A percentile compares a stretch with the other conserved stretches of the same genome.
Conservation (phyloP, 2,329 filamentous ascomycete genomes). For the Stylonectria norvegica region DNA sequence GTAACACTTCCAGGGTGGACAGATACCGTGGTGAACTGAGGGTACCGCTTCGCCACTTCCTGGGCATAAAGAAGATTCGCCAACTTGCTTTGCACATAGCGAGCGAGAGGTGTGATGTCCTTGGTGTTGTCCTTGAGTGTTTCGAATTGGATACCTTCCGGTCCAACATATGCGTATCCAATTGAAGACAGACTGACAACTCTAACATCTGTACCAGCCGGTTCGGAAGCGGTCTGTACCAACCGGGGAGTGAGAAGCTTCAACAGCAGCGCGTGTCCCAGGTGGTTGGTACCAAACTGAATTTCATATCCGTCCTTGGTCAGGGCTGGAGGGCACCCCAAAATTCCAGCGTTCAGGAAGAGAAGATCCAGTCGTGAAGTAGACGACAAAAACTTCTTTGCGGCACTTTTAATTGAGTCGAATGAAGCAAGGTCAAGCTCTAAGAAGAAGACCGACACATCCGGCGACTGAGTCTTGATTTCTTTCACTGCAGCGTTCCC, state of each 20-base stretch:
- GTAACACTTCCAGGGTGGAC: slow-evolving; percentile 29
- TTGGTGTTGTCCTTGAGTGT: slow-evolving; percentile 17
- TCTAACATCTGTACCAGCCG: slow-evolving; percentile 25
- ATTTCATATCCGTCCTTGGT: slow-evolving; percentile 47
- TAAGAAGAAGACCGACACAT: slow-evolving; percentile 30
- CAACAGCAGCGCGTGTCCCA: slow-evolving; percentile 46
- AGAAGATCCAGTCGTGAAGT: slow-evolving; percentile 41
- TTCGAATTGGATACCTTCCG: slow-evolving; percentile 29
- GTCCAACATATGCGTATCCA: slow-evolving; percentile 21
- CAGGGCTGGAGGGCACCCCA: slow-evolving; percentile 34
- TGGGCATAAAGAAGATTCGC: slow-evolving; percentile 29
- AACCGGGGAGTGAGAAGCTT: slow-evolving; percentile 35
- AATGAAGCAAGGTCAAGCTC: slow-evolving; percentile 45
- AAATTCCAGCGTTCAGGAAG: slow-evolving; percentile 46
- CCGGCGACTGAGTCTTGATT: slow-evolving; percentile 27
- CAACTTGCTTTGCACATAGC: slow-evolving; percentile 31
- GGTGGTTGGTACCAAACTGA: slow-evolving; percentile 48
- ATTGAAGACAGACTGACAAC: slow-evolving; percentile 29
- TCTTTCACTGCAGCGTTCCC: slow-evolving; percentile 36
- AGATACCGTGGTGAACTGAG: slow-evolving; percentile 22
- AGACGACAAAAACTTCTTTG: slow-evolving; percentile 33
- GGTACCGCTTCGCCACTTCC: slow-evolving; percentile 25
- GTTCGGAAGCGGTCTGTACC: slow-evolving; percentile 22
- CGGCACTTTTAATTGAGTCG: slow-evolving; percentile 40
- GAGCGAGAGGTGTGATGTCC: slow-evolving; percentile 5